Evolutionary conservation across 192 early-diverging fungal genomes (phyloP).

Genomic region (Linnemannia elongata): DNA sequence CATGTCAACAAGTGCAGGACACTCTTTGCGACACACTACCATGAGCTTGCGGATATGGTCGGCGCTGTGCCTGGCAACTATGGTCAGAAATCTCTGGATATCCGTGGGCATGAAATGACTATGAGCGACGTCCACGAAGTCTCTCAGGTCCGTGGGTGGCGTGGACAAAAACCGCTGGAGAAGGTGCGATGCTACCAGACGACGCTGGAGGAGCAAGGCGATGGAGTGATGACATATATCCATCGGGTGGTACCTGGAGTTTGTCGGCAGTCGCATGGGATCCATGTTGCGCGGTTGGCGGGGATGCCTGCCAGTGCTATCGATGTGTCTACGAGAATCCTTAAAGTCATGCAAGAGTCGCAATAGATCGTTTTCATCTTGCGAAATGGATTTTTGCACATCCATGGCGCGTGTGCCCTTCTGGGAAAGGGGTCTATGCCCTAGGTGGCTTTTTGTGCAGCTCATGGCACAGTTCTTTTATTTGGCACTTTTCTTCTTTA

Average conservation of each 20-base stretch:
- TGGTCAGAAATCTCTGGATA: not conserved
- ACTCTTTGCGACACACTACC: conserved; percentile 85
- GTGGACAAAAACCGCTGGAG: conserved; percentile 19
- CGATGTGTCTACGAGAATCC: conserved; percentile 27
- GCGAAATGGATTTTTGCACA: not conserved
- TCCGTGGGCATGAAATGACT: no score
- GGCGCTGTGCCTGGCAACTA: conserved; percentile 17
- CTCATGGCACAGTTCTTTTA: not conserved
- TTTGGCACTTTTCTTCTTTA: not conserved
- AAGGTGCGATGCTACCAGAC: conserved; percentile 49
- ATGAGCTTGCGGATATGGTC: conserved; percentile 74
- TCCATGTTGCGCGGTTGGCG: conserved; percentile 79
- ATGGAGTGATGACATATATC: conserved; percentile 67
- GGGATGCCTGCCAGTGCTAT: conserved; percentile 70
- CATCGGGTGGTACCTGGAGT: conserved; percentile 78
- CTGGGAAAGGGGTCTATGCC: not conserved
- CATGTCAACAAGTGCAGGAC: conserved; percentile 70
- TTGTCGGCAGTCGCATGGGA: conserved; percentile 75
- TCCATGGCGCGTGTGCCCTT: no score
- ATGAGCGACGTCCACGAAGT: not conserved
- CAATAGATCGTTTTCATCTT: not conserved
- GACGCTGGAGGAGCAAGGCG: conserved; percentile 53
- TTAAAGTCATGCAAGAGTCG: conserved; percentile 13
- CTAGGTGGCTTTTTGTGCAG: not conserved
- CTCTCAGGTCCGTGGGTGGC: conserved; percentile 3